Conservation (phyloP, 2,329 filamentous ascomycete species). For the Stachybotrys chartarum region DNA sequence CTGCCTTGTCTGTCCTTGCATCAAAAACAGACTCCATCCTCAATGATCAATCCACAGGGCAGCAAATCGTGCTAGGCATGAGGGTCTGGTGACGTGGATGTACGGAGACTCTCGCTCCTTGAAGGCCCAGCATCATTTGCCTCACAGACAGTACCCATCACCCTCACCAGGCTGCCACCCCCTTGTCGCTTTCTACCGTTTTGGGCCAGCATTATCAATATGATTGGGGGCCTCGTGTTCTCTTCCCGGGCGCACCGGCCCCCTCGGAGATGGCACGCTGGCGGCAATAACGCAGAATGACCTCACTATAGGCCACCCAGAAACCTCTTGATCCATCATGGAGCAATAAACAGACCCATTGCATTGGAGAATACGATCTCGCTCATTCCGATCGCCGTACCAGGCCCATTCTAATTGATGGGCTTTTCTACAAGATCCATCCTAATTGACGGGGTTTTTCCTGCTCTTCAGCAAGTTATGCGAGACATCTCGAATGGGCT, state of each 20-base stretch:
- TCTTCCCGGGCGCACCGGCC: background rate
- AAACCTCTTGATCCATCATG: background rate
- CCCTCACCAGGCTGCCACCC: background rate
- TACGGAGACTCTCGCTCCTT: background rate
- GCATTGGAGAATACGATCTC: background rate
- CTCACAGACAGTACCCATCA: background rate
- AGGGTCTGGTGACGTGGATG: too few relatives aligned
- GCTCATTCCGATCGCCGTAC: background rate
- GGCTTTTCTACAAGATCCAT: background rate
- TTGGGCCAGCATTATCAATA: background rate
- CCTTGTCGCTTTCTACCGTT: background rate
- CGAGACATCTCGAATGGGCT: too few relatives aligned
- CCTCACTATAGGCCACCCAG: background rate
- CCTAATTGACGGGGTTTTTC: too few relatives aligned
- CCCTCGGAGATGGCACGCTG: background rate
- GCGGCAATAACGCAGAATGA: background rate
- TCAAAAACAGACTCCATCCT: background rate
- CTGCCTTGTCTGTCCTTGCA: background rate
- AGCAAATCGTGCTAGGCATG: too few relatives aligned
- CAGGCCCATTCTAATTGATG: background rate
- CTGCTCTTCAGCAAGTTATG: too few relatives aligned
- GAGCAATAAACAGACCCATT: background rate
- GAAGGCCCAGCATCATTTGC: background rate
- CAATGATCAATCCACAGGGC: too few relatives aligned
- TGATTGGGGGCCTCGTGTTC: background rate